Conservation (phyloP, 345 rosid genomes). For the Raphanus sativus region DNA sequence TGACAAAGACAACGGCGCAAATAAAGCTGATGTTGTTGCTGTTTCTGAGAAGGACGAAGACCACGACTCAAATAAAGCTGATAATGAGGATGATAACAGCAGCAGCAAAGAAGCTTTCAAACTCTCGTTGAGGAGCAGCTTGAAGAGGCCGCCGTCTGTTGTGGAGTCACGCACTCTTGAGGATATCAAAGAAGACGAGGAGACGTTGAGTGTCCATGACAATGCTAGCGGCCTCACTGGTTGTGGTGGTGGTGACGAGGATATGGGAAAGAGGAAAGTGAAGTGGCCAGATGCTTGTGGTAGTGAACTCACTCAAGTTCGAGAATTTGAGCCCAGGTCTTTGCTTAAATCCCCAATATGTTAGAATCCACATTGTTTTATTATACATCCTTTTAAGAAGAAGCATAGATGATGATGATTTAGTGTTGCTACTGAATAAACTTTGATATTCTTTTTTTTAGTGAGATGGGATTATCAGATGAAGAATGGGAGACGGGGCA, state of each 20-base stretch:
- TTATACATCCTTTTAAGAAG: not conserved
- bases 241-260: constrained; percentile 8
- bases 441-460: not conserved
- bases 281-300: constrained; percentile 97
- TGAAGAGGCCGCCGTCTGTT: constrained; percentile 57
- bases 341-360: too few relatives aligned
- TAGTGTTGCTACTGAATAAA: not conserved
- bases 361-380: not conserved
- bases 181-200: constrained; percentile 44
- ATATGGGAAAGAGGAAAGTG: constrained; percentile 57
- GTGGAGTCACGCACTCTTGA: constrained; percentile 37
- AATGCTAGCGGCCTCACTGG: constrained; percentile 37
- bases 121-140: constrained; percentile 65
- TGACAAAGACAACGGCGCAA: not conserved
- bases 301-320: constrained; percentile 77
- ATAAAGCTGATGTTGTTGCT: constrained; percentile 19
- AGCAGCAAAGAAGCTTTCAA: constrained; percentile 46
- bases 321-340: constrained; percentile 93
- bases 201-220: constrained; percentile 40
- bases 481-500: constrained; percentile 16
- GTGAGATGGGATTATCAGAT: not conserved
- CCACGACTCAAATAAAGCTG: constrained; percentile 33
- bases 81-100: constrained; percentile 38
- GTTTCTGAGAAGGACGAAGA: constrained; percentile 50
- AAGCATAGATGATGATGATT: not conserved